Conservation (phyloP, 495 filamentous ascomycete genomes). For the Hypoxylon trugodes region DNA sequence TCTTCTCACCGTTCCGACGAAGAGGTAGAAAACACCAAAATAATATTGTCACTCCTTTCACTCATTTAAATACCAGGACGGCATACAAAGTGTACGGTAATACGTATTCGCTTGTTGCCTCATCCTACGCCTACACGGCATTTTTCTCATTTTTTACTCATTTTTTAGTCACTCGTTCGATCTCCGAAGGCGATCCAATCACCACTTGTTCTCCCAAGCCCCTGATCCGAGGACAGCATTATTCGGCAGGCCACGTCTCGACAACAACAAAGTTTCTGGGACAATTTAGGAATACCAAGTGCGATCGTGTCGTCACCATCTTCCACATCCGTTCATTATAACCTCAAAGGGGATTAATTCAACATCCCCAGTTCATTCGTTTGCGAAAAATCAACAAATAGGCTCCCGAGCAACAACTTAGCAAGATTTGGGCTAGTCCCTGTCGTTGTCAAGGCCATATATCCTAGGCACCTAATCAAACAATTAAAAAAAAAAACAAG, state of each 20-base stretch:
- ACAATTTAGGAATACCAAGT: constrained; percentile 33
- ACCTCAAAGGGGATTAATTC: constrained; percentile 25
- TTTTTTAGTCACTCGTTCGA: constrained; percentile 42
- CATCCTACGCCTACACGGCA: constrained; percentile 22
- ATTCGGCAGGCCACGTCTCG: constrained; percentile 41
- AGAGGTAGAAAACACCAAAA: constrained; percentile 34
- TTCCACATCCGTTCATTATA: constrained; percentile 34
- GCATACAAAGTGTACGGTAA: constrained; percentile 11
- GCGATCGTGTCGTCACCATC: constrained; percentile 33
- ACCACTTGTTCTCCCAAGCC: constrained; percentile 29
- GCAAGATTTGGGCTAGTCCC: constrained; percentile 30
- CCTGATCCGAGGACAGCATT: constrained; percentile 46
- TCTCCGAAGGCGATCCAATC: constrained; percentile 33
- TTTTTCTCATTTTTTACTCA: constrained; percentile 19
- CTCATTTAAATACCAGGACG: constrained; percentile 2
- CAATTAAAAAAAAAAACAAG: constrained; percentile 22
- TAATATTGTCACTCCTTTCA: constrained; percentile 38
- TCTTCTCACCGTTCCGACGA: constrained; percentile 23
- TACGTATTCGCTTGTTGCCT: constrained; percentile 22
- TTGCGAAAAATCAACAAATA: constrained; percentile 29
- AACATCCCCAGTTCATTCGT: constrained; percentile 29
- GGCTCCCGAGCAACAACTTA: constrained; percentile 8
- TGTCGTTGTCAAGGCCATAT: neutral
- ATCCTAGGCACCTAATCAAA: constrained; percentile 21
- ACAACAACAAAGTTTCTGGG: constrained; percentile 34